phyloP scores from a whole-genome alignment of 2,329 filamentous ascomycete species.

The Cladosporium colombiae region DNA sequence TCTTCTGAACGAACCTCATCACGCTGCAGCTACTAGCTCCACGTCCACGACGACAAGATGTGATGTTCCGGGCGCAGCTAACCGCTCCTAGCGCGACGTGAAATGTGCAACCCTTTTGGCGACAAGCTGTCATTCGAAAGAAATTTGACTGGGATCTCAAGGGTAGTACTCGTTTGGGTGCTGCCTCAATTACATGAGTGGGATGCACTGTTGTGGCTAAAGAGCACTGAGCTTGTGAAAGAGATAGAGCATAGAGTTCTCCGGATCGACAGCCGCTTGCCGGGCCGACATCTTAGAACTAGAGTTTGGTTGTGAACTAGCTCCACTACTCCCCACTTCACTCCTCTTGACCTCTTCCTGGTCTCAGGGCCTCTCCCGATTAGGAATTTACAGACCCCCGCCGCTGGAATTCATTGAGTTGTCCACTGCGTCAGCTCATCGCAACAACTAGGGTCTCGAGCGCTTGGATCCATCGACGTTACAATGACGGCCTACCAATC shows the following conservation, averaged over 20 bases:
- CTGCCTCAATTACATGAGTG: not conserved
- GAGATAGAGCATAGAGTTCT: not conserved
- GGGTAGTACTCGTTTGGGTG: not conserved
- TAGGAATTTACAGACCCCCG: slow-evolving; percentile 11
- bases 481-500: not conserved
- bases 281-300: not conserved
- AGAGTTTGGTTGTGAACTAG: not conserved
- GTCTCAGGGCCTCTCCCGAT: not conserved
- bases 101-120: not conserved
- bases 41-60: slow-evolving; percentile 1
- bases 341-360: not conserved
- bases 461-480: not conserved
- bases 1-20: not conserved
- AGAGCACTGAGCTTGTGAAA: not conserved
- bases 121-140: not conserved
- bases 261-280: slow-evolving; percentile 3
- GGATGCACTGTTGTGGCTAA: not conserved
- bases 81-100: not conserved
- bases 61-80: not conserved
- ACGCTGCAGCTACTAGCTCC: slow-evolving; percentile 14
- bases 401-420: not conserved
- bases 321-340: slow-evolving; percentile 1
- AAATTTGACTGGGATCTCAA: not conserved
- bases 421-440: slow-evolving; percentile 3
- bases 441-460: not conserved